A percentile compares a stretch with the other conserved stretches of the same genome.
Conservation (phyloP, 805 yeast species). For the Hanseniaspora taiwanica region DNA sequence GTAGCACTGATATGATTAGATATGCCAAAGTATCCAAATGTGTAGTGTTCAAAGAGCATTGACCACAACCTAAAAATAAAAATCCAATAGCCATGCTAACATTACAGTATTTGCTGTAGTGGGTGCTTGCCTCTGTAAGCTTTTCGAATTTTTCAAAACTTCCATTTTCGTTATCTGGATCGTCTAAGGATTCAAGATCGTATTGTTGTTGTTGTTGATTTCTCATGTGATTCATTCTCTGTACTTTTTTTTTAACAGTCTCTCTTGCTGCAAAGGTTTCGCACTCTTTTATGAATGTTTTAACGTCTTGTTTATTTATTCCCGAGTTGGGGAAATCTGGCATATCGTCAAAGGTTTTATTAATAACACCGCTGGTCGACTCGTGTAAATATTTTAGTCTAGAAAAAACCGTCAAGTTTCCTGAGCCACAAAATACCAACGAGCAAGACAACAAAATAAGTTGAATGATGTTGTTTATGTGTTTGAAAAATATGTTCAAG, state of each 20-base stretch:
- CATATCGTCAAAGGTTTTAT: background rate
- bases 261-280: background rate
- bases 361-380: background rate
- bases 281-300: too few species aligned
- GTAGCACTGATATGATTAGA: slow-evolving; percentile 64
- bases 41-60: slow-evolving; percentile 54
- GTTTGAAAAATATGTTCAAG: slow-evolving; percentile 35
- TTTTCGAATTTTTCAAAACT: too few species aligned
- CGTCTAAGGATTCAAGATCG: slow-evolving; percentile 3
- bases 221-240: slow-evolving; percentile 1
- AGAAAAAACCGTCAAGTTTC: slow-evolving; percentile 68
- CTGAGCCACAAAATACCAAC: slow-evolving; percentile 79
- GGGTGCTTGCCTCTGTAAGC: slow-evolving; percentile 18
- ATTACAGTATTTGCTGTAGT: slow-evolving; percentile 64
- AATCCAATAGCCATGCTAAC: slow-evolving; percentile 76
- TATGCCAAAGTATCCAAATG: slow-evolving; percentile 28
- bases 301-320: background rate
- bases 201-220: background rate
- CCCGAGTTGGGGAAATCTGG: background rate
- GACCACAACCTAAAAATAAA: slow-evolving; percentile 85
- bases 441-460: slow-evolving; percentile 52
- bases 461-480: slow-evolving; percentile 44
- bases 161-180: too few species aligned
- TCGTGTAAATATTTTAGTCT: slow-evolving; percentile 62
- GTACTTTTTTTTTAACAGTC: slow-evolving; percentile 5